These are phyloP conservation scores for Phytophthora melonis DNA, from an alignment of 352 stramenopile species.

Conservation along the genomic window DNA sequence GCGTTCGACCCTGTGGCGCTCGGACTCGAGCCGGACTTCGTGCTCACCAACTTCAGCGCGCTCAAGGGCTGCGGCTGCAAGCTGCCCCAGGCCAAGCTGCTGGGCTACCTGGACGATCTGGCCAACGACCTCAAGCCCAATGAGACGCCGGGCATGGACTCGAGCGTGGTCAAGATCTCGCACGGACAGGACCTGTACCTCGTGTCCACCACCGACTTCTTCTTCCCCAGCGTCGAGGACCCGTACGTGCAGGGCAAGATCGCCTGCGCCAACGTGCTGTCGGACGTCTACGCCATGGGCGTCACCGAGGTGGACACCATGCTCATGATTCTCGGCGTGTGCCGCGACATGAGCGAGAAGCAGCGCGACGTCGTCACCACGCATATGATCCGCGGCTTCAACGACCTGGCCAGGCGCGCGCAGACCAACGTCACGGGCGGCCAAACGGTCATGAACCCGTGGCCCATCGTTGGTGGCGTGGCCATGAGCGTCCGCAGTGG, in stretches of 20 bases:
- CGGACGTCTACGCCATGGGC: slow-evolving; percentile 95
- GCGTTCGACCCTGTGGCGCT: slow-evolving; percentile 68
- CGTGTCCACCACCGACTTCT: slow-evolving; percentile 96
- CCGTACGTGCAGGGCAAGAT: slow-evolving; percentile 95
- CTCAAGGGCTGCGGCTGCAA: slow-evolving; percentile 98
- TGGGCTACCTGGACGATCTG: slow-evolving; percentile 92
- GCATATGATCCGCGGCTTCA: slow-evolving; percentile 96
- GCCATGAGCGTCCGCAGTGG: slow-evolving; percentile 89
- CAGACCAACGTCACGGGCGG: slow-evolving; percentile 94
- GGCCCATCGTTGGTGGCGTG: slow-evolving; percentile 95
- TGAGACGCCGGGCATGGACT: slow-evolving; percentile 91
- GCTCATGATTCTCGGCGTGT: slow-evolving; percentile 95
- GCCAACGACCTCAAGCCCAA: slow-evolving; percentile 94
- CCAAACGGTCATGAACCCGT: slow-evolving; percentile 97
- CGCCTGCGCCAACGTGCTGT: slow-evolving; percentile 95
- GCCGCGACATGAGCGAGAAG: slow-evolving; percentile 92
- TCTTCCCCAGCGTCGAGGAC: slow-evolving; percentile 95
- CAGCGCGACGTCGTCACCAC: slow-evolving; percentile 94
- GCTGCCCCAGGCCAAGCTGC: slow-evolving; percentile 93
- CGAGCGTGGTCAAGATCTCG: slow-evolving; percentile 91
- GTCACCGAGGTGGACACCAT: slow-evolving; percentile 95
- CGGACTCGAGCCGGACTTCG: slow-evolving; percentile 80
- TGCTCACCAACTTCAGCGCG: slow-evolving; percentile 84
- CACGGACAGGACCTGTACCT: slow-evolving; percentile 86
- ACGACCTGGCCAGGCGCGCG: slow-evolving; percentile 87